Evolutionary conservation across 2,329 filamentous ascomycete species (phyloP).

Genomic region (Trichoderma gracile): DNA sequence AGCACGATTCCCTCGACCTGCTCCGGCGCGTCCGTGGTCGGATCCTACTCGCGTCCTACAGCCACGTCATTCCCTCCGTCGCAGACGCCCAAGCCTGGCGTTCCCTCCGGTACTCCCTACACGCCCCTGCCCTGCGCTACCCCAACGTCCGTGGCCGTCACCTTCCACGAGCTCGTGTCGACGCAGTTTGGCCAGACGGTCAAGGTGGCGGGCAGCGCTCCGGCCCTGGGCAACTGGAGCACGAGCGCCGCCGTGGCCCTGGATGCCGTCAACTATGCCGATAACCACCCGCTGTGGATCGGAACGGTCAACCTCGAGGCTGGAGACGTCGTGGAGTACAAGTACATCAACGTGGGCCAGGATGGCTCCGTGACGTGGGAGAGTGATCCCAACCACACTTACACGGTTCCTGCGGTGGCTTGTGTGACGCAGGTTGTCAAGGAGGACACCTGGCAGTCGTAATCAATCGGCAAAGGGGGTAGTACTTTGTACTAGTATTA

Average conservation of each 20-base stretch:
- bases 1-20: constrained; percentile 54
- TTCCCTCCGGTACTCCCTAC: constrained; percentile 34
- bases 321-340: constrained; percentile 60
- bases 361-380: constrained; percentile 65
- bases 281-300: constrained; percentile 62
- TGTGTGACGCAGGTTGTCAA: constrained; percentile 35
- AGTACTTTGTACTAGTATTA: neutral
- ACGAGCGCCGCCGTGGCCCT: constrained; percentile 55
- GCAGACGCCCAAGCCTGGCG: constrained; percentile 47
- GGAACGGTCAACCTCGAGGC: constrained; percentile 55
- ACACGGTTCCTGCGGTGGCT: constrained; percentile 36
- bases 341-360: constrained; percentile 62
- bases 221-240: constrained; percentile 64
- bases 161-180: constrained; percentile 59
- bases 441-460: constrained; percentile 38
- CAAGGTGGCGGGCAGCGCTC: constrained; percentile 62
- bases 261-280: constrained; percentile 59
- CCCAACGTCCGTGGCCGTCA: constrained; percentile 55
- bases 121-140: constrained; percentile 42
- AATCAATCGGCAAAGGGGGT: neutral
- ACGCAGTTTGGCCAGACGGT: constrained; percentile 65
- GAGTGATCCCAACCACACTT: constrained; percentile 54
- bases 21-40: constrained; percentile 46
- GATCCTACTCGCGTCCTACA: constrained; percentile 54
- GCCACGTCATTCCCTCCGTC: constrained; percentile 51